These are phyloP conservation scores for Salix purpurea DNA, from an alignment of 345 rosid species.

Conservation along the genomic window DNA sequence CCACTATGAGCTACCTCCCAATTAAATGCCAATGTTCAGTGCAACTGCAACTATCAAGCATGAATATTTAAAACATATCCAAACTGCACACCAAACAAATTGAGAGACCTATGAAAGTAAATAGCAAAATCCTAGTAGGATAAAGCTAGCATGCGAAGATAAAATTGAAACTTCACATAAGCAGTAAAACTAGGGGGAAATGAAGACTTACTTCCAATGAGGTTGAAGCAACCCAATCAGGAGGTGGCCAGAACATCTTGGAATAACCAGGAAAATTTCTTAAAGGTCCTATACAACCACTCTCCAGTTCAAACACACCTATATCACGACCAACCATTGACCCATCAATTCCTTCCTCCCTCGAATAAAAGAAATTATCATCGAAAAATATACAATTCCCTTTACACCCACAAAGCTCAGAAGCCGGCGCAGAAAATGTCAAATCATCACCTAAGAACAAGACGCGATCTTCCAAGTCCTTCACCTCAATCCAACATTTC, in stretches of 20 bases:
- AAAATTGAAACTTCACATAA: not conserved
- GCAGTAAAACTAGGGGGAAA: not conserved
- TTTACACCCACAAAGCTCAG: conserved; percentile 39
- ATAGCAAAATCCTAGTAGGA: not conserved
- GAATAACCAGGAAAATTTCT: conserved; percentile 41
- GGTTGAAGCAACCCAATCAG: conserved; percentile 51
- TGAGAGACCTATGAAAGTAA: not conserved
- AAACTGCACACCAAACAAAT: not conserved
- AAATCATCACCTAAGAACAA: conserved; percentile 90
- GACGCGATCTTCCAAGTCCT: conserved; percentile 46
- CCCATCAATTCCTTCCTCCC: conserved; percentile 24
- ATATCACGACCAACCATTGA: conserved; percentile 36
- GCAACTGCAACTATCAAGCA: not conserved
- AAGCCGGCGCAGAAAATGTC: conserved; percentile 54
- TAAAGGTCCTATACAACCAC: conserved; percentile 44
- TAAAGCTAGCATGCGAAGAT: not conserved
- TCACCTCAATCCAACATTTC: conserved; percentile 54
- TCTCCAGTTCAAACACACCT: conserved; percentile 66
- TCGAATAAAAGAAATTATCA: conserved; percentile 43
- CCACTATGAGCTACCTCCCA: not conserved
- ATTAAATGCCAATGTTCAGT: too few species aligned
- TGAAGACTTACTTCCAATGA: conserved; percentile 45
- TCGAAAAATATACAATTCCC: conserved; percentile 65
- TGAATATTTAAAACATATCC: not conserved
- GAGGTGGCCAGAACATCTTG: conserved; percentile 88